phyloP scores from a whole-genome alignment of 164 flowering plant species.

The Hamamelis virginiana region DNA sequence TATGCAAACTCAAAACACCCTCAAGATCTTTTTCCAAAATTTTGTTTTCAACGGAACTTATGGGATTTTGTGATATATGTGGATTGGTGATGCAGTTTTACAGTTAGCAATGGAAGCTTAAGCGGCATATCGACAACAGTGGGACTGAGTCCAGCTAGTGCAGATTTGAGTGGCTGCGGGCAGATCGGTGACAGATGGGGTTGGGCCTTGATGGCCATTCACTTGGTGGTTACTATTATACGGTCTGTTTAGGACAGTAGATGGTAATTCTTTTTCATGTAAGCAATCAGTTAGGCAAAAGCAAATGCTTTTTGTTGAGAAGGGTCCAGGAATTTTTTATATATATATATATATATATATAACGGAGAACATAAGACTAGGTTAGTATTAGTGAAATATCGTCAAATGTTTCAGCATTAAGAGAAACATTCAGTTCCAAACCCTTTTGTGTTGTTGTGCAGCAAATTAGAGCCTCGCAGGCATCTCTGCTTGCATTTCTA shows the following conservation, averaged over 20 bases:
- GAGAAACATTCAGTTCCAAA: background rate
- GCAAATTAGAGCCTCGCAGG: too few species aligned
- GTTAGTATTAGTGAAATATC: background rate
- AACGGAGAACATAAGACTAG: background rate
- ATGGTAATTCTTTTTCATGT: background rate
- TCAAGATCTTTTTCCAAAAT: background rate
- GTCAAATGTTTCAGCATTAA: background rate
- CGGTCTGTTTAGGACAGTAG: background rate
- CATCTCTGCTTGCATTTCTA: background rate
- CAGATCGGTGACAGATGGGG: conserved; percentile 4
- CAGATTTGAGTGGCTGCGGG: conserved; percentile 25
- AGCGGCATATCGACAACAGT: conserved; percentile 19
- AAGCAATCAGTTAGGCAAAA: background rate
- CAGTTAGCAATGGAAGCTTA: conserved; percentile 34
- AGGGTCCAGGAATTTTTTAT: background rate
- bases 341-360: too few species aligned
- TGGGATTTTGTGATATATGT: background rate
- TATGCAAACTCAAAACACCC: too few species aligned
- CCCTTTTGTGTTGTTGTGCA: background rate
- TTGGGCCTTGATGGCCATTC: conserved; percentile 11
- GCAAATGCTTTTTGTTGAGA: conserved; percentile 2
- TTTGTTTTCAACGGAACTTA: background rate
- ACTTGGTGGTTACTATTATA: conserved; percentile 8
- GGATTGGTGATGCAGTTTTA: conserved; percentile 27
- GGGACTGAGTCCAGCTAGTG: conserved; percentile 17